Evolutionary conservation across 768 basidiomycete genomes (phyloP), one percentile per base, ranked within the genome.

Genomic region (Kwoniella dejecticola): DNA sequence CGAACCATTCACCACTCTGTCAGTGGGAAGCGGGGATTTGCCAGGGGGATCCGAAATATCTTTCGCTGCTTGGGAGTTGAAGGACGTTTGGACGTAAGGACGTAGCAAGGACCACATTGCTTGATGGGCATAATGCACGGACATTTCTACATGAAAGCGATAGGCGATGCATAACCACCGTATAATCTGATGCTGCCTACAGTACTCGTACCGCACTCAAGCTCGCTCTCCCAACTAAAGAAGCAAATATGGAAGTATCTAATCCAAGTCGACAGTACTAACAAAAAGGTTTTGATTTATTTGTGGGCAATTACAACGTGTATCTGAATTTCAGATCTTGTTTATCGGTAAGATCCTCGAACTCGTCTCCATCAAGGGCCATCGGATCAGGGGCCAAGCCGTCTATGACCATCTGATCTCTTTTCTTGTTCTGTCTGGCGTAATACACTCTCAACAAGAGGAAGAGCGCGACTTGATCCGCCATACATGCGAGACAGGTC

Each of bases 11-110:
- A 59, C 57, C 12, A 26, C 33, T 21, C 33, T 68, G 17, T 47
- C 26, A 5, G 24, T 68, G 1, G 58, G 21, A 10, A 62, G 57
- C 2, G 36, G 24, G 3, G 63, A 58, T 7, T 26, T 71, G 36
- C 61, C 61, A 13, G 56, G 63, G 21, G 69, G 67, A 10, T 47
- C 53, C 6, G 23, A 49, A 23, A 36, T 71, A 5, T n/a, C 26
- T 17, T 33, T 66, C 7, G 57, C 33, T 6, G 40, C 47, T 33
- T 42, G 21, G 63, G 46, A 46, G 46, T 31, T 52, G 24, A 31
- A 52, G 42, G 49, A 60, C 26, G 49, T n/a, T 17, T 60, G 63
- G 65, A 48, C 57, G 12, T 52, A 50, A 21, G 12, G 42, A 8
- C 19, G 11, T 45, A 45, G 42, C 12, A 23, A 10, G 42, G 24